Base-by-base conservation (phyloP, 1,139 yeast genomes). In the Suhomyces guaymorum region DNA sequence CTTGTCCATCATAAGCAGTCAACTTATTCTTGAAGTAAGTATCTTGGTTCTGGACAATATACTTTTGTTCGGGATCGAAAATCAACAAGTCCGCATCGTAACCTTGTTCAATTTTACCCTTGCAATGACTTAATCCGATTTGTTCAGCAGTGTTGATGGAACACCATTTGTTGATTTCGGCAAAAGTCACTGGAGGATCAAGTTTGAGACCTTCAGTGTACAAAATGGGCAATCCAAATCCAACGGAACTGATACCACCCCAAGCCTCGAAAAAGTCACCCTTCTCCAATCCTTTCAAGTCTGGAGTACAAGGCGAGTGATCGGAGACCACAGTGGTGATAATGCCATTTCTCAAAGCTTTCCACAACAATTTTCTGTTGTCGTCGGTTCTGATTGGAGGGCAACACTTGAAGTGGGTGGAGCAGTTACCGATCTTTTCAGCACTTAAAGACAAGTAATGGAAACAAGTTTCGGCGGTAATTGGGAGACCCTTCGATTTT, bases 161-260 rank as follows among this genome's bases (percentile, higher is more conserved):
- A 41, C 95, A 84, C 95, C 96, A 86, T 46, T 67, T 67, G 30
- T 78, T 78, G 38, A 89, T 81, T 43, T 85, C 88, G 2, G 66
- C 62, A 12, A 87, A 57, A 0, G 77, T 52, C 12, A 82, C 67
- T 13, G 78, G 80, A 2, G 81, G 78, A 11, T 60, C 41, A 38
- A 75, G 63, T 48, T 75, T 72, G 35, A 63, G 61, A 7, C 90
- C 89, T 49, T 83, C 89, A 1, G 96, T 85, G 70, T 75, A 81
- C 38, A 90, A 62, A 28, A 89, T 73, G 0, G 95, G 85, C 35
- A 90, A 71, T 0, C 97, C 97, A 33, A 89, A 77, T 0, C 97
- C 97, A 17, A 90, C 94, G 2, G 96, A 85, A 2, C 95, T 75
- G 33, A 90, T 88, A n/a, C 97, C 97, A 30, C 97, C 97, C 97